Conservation (phyloP, 192 early-diverging fungal species). For the Ramicandelaber brevisporus region DNA sequence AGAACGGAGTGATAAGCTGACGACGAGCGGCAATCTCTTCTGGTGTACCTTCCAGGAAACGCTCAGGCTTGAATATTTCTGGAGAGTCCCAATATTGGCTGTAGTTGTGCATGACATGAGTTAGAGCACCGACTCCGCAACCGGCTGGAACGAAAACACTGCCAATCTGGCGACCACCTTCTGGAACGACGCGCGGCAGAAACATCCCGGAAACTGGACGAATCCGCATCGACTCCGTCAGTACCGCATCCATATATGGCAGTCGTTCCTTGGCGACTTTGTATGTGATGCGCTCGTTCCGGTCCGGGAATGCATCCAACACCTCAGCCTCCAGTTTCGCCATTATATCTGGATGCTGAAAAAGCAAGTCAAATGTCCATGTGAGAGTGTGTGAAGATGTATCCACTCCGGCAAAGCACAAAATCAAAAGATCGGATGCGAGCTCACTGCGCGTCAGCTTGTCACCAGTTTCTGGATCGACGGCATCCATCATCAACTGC, state of each 20-base stretch:
- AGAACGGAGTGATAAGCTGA: too few relatives aligned
- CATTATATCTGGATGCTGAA: slow-evolving; percentile 6
- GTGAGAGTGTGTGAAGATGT: slow-evolving; percentile 8
- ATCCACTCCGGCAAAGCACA: slow-evolving; percentile 11
- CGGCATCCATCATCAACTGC: slow-evolving; percentile 12
- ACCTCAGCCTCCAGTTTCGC: slow-evolving; percentile 8
- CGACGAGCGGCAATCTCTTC: too few relatives aligned
- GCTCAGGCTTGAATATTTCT: too few relatives aligned
- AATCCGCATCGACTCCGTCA: slow-evolving; percentile 13
- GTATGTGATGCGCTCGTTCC: slow-evolving; percentile 8
- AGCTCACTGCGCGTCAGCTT: slow-evolving; percentile 11
- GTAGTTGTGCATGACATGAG: too few relatives aligned
- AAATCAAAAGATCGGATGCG: slow-evolving; percentile 6
- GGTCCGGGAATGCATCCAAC: slow-evolving; percentile 5
- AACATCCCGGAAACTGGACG: slow-evolving; percentile 4
- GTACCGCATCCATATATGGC: slow-evolving; percentile 13
- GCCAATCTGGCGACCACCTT: too few relatives aligned
- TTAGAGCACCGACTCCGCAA: too few relatives aligned
- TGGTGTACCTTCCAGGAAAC: too few relatives aligned
- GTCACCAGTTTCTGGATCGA: slow-evolving; percentile 10
- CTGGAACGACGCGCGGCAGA: slow-evolving; percentile 7
- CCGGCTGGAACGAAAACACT: too few relatives aligned
- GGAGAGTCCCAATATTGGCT: too few relatives aligned
- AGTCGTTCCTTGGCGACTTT: slow-evolving; percentile 8
- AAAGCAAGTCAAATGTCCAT: slow-evolving; percentile 11